These are phyloP conservation scores for Ceratocystis lukuohia DNA, from an alignment of 2,329 filamentous ascomycete genomes.

Conservation along the genomic window DNA sequence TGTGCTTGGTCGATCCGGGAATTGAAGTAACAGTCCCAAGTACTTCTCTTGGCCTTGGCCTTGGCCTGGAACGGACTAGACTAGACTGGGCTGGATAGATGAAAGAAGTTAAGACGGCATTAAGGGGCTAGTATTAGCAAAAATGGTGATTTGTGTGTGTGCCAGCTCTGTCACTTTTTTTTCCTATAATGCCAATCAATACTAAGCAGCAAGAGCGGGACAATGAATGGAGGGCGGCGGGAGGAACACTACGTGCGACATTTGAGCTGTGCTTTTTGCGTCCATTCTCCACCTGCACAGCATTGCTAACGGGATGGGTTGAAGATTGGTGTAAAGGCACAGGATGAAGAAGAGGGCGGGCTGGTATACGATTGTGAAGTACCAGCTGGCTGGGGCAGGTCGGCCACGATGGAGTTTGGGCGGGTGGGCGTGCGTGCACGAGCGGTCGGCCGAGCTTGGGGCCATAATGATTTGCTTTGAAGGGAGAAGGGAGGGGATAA, in stretches of 20 bases:
- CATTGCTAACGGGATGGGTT: not conserved
- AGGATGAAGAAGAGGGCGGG: not conserved
- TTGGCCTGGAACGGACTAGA: no score
- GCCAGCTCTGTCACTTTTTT: not conserved
- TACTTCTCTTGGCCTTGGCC: no score
- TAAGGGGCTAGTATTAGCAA: no score
- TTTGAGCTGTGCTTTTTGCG: not conserved
- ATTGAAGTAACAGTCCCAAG: not conserved
- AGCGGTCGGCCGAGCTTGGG: not conserved
- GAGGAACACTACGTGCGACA: not conserved
- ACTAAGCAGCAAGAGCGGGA: not conserved
- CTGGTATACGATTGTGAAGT: not conserved
- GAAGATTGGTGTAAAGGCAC: not conserved
- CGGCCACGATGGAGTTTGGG: not conserved
- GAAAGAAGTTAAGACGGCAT: no score
- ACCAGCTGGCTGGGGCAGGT: not conserved
- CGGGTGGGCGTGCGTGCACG: not conserved
- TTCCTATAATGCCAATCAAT: not conserved
- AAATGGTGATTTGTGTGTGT: not conserved
- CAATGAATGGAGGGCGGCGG: not conserved
- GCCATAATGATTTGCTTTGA: not conserved
- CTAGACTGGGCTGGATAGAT: no score
- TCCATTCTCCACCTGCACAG: not conserved
- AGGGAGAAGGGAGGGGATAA: not conserved
- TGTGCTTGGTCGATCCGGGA: not conserved